Base-by-base conservation (phyloP, 2,329 filamentous ascomycete genomes). In the Aureobasidium sp. region DNA sequence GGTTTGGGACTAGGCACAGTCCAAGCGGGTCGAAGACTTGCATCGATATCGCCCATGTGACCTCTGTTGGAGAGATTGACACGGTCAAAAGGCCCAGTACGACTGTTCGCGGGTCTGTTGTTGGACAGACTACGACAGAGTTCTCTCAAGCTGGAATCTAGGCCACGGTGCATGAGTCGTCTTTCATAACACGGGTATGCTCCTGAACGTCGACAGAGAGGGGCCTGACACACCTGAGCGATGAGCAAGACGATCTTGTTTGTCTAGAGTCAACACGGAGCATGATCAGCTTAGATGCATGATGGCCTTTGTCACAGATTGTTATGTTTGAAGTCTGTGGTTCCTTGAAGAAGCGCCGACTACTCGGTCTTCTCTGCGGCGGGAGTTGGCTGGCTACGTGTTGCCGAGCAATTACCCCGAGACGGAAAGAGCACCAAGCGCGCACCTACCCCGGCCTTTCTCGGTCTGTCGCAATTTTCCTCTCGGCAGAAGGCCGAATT, bases 391-490 rank as follows among this genome's bases (percentile, higher is more conserved):
- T 37, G 21, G 10, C 52, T 42, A 55, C 52, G 52, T 45, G 25
- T 5, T 45, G 53, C 53, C 53, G 29, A 57, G 52, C 29, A 53
- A 29, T 41, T 53, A 53, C 50, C 52, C 52, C 52, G 52, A 55
- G 52, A 34, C 39, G 39, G 29, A 42, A 54, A 55, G 21, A 37
- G 39, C 29, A 45, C 52, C 52, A 44, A n/a, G 10, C 39, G 29
- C 53, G 53, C 53, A 25, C 39, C 53, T 57, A 36, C 53, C 53
- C 53, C 53, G 53, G 53, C 53, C 53, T 45, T 57, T 57, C 53
- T 57, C 53, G 52, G 39, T 32, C 37, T 16, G 37, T 25, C 37
- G 52, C 15, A 55, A 44, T 55, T 55, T 32, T 34, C 39, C 52
- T 25, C 39, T 55, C 52, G 52, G 52, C 39, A 55, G 39, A 55